Evolutionary conservation across 208 protist species (phyloP), one percentile per base, ranked within the genome.

Genomic region (Lotmaria passim): DNA sequence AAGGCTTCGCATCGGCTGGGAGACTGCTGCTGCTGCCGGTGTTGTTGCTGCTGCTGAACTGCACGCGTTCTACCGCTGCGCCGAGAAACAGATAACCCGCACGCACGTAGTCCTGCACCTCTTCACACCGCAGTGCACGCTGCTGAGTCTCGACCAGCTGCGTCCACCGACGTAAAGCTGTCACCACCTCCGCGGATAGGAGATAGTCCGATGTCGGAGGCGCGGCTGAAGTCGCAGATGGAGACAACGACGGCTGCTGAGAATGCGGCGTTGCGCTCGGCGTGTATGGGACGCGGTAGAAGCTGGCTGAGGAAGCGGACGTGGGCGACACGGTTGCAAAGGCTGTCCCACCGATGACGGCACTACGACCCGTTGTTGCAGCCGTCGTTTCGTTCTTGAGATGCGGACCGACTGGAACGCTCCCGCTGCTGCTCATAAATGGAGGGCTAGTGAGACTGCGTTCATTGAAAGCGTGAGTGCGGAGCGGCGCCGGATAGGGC

Each of bases 71-170:
- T 14, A 36, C 56, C 4, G 71, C 71, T 0, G 71, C 71, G 8
- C 36, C 62, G 5, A 76, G 43, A 24, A 76, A 76, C 17, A 76
- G 44, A 0, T 53, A 62, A 12, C 44, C 44, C 5, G 71, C 71
- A 4, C 23, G 14, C 0, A 69, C 2, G 62, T 70, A 76, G 30
- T 63, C 62, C 8, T 43, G 39, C 43, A 70, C 71, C 47, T 76
- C 71, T 10, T 23, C 56, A 43, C 59, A 46, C 2, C 51, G 71
- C 19, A 76, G 15, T 0, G 55, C 39, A 2, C 71, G 71, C 23
- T 65, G 71, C 47, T 76, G 71, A 3, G 17, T 10, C 6, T 51
- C 55, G 0, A 60, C 38, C 11, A 76, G 38, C 19, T 65, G 71
- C 38, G 46, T 26, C 71, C 71, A 76, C 51, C 43, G 62, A 0